Evolutionary conservation across 805 yeast species (phyloP).

Genomic region (Cyberlindnera petersonii): DNA sequence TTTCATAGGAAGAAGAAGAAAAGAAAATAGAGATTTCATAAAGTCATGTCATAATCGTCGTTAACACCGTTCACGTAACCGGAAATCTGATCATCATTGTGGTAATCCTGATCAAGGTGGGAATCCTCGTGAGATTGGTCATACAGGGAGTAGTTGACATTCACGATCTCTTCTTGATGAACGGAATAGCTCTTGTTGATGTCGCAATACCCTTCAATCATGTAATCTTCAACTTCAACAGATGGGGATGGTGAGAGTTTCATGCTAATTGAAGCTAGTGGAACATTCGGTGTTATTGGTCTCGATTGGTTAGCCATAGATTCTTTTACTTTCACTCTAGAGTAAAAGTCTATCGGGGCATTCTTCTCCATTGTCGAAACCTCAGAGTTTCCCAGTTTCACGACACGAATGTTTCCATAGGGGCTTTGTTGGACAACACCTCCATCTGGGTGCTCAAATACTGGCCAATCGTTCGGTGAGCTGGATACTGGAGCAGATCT

Average conservation of each 20-base stretch:
- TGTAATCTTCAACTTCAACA: slow-evolving; percentile 24
- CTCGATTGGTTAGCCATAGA: background rate
- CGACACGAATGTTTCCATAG: slow-evolving; percentile 22
- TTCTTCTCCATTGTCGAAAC: slow-evolving; percentile 20
- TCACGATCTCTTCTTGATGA: slow-evolving; percentile 25
- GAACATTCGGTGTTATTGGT: background rate
- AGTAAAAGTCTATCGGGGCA: slow-evolving; percentile 14
- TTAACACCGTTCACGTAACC: slow-evolving; percentile 6
- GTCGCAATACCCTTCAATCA: slow-evolving; percentile 27
- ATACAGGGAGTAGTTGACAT: slow-evolving; percentile 25
- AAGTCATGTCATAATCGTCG: slow-evolving; percentile 25
- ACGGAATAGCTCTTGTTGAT: slow-evolving; percentile 22
- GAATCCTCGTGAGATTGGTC: slow-evolving; percentile 25
- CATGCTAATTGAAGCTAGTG: background rate
- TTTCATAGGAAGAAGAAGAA: background rate
- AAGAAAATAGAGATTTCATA: slow-evolving; percentile 3
- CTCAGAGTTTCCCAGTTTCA: slow-evolving; percentile 20
- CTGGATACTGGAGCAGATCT: background rate
- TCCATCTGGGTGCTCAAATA: slow-evolving; percentile 24
- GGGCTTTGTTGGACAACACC: slow-evolving; percentile 27
- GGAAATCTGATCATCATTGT: background rate
- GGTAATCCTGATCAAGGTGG: slow-evolving; percentile 15
- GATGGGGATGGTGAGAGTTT: slow-evolving; percentile 22
- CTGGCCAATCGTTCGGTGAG: slow-evolving; percentile 19
- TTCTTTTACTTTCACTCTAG: background rate